These are phyloP conservation scores for Magnolia officinalis DNA, from an alignment of 164 flowering plant species.

Conservation along the genomic window DNA sequence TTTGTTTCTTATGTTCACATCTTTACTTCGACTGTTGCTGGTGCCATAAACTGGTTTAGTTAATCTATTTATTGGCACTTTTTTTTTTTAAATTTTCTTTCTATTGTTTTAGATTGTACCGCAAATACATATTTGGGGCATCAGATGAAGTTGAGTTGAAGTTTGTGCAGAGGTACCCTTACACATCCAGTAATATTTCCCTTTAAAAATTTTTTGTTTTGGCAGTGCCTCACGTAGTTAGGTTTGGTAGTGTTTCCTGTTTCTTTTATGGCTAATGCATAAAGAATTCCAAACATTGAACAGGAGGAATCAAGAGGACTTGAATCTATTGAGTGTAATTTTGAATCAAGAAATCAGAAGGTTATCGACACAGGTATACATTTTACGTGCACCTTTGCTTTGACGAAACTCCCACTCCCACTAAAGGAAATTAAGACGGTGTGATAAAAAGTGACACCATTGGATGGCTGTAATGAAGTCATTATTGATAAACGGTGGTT, in stretches of 20 bases:
- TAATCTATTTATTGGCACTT: background rate
- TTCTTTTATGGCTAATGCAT: background rate
- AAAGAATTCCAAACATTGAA: constrained; percentile 6
- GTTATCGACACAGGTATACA: constrained; percentile 76
- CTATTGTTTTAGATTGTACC: constrained; percentile 52
- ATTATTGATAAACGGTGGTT: too few species aligned
- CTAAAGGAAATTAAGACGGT: too few species aligned
- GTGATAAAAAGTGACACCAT: too few species aligned
- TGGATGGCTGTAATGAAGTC: too few species aligned
- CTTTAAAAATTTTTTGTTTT: background rate
- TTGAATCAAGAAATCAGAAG: constrained; percentile 88
- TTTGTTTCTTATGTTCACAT: background rate
- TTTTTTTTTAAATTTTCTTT: background rate
- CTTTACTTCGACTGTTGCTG: background rate
- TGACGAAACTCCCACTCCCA: background rate
- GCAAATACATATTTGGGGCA: constrained; percentile 86
- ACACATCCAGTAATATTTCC: background rate
- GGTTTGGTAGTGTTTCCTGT: background rate
- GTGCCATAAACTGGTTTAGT: constrained; percentile 3
- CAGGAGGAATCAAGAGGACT: constrained; percentile 87
- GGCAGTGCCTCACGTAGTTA: background rate
- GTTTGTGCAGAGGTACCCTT: constrained; percentile 76
- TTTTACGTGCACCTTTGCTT: background rate
- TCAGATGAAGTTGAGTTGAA: constrained; percentile 91
- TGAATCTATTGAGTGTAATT: constrained; percentile 72